phyloP scores from a whole-genome alignment of 495 filamentous ascomycete species.

The Pyronema omphalodes region DNA sequence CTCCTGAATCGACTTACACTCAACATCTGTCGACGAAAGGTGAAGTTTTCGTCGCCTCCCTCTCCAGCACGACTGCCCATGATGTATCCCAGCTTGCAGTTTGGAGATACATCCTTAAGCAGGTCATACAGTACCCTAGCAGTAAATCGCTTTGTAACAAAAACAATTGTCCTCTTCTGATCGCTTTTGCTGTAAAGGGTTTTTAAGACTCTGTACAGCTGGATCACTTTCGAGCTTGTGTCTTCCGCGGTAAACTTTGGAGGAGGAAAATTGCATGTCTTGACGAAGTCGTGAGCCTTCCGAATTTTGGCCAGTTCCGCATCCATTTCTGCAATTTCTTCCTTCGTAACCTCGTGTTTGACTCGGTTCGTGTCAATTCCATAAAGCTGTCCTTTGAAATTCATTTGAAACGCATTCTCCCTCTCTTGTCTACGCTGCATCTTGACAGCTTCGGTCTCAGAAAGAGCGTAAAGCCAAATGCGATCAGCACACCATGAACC shows the following conservation, averaged over 20 bases:
- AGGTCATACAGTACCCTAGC: conserved; percentile 53
- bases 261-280: conserved; percentile 29
- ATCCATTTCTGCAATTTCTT: conserved; percentile 28
- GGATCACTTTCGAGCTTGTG: conserved; percentile 55
- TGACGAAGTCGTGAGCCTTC: conserved; percentile 41
- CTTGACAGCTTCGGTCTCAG: conserved; percentile 43
- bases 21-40: conserved; percentile 56
- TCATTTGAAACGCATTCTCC: conserved; percentile 21
- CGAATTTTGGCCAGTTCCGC: conserved; percentile 36
- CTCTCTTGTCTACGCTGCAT: conserved; percentile 40
- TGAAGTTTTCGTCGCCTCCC: conserved; percentile 37
- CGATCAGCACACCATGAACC: conserved; percentile 71
- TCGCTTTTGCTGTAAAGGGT: conserved; percentile 37
- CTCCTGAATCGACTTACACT: conserved; percentile 59
- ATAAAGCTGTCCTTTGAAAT: conserved; percentile 12
- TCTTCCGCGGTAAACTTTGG: conserved; percentile 28
- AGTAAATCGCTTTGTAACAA: conserved; percentile 61
- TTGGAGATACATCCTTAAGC: conserved; percentile 35
- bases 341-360: background rate
- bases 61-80: conserved; percentile 37
- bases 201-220: conserved; percentile 39
- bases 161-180: conserved; percentile 66
- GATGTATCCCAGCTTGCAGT: conserved; percentile 48
- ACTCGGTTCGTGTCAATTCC: background rate
- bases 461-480: conserved; percentile 55